Base-by-base conservation (phyloP, 139 green algal species). In the Chloropicon primus region DNA sequence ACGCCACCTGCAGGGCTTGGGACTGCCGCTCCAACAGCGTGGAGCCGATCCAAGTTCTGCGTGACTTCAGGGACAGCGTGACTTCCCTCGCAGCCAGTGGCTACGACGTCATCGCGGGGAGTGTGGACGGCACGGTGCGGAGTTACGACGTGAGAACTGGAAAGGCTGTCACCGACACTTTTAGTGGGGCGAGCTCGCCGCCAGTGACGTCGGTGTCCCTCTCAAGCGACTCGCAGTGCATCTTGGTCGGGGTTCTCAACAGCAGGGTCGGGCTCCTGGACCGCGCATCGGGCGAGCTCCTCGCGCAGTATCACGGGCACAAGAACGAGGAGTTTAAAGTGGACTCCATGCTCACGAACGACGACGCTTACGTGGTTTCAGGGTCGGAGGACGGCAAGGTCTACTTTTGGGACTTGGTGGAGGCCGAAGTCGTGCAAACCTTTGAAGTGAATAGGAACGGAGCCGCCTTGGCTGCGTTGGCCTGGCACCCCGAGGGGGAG, bases 21-120 rank as follows among this genome's bases (percentile, higher is more conserved):
- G 93, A 98, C 85, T 91, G 85, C 76, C 86, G 92, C 25, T 93
- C 89, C 1, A 84, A 90, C 2, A 91, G 83, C 5, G 84, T 87
- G 3, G 86, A 94, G 2, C 28, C 94, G 10, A 87, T 97, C 5
- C 92, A 97, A 75, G 81, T 82, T 1, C 80, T 85, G 72, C 24
- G 90, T 98, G 84, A 89, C 3, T 96, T 95, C 80, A 79, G 87
- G 73, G 94, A 98, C 83, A 91, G 85, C 53, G 94, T 98, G 1
- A 97, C 90, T 0, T 90, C 83, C 1, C 86, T 97, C 25, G 54
- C 79, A 0, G 76, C 86, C 1, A 78, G 71, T 1, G 81, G 81
- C 0, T 74, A 53, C 1, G 85, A 91, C 27, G 92, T 98, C 26
- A 2, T 95, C 2, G 91, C 88, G 0, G 85, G 83, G 53, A 91